phyloP scores from a whole-genome alignment of 2,329 filamentous ascomycete species.

The Lecanicillium sp. region DNA sequence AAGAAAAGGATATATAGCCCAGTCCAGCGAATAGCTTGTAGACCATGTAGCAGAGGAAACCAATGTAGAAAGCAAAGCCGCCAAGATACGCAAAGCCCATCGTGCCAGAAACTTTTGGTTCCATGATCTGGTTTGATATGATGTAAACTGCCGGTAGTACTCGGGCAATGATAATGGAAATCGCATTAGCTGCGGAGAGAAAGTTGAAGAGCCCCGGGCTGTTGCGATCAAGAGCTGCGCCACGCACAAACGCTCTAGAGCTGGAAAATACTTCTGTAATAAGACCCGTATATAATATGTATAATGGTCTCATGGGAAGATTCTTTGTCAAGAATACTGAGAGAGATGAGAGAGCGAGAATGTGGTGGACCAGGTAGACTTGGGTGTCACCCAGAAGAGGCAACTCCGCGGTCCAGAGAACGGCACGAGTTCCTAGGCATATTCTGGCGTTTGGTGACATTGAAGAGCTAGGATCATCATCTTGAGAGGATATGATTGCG shows the following conservation, averaged over 20 bases:
- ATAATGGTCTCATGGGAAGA: constrained; percentile 1
- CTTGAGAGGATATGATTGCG: constrained; percentile 9
- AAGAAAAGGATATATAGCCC: not conserved
- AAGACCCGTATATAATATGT: constrained; percentile 15
- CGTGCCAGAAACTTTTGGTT: not conserved
- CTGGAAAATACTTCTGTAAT: constrained; percentile 15
- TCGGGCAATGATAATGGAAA: not conserved
- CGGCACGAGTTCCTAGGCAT: constrained; percentile 13
- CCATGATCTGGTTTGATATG: not conserved
- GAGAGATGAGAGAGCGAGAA: constrained; percentile 13
- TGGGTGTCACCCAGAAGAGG: constrained; percentile 13
- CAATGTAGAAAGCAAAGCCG: not conserved
- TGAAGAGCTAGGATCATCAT: not conserved
- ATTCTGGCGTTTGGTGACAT: constrained; percentile 8
- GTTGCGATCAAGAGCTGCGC: not conserved
- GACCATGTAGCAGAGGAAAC: not conserved
- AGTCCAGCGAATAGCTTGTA: constrained; percentile 1
- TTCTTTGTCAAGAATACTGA: not conserved
- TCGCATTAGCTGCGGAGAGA: not conserved
- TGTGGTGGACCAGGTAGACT: constrained; percentile 15
- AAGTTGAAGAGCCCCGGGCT: constrained; percentile 2
- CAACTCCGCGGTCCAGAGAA: constrained; percentile 17
- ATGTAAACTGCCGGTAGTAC: not conserved
- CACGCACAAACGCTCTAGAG: constrained; percentile 7
- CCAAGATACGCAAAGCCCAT: not conserved